Percentiles rank a stretch among this genome's conserved stretches.
These are phyloP conservation scores for Fusarium poae DNA, from an alignment of 2,329 filamentous ascomycete genomes.

Conservation along the genomic window DNA sequence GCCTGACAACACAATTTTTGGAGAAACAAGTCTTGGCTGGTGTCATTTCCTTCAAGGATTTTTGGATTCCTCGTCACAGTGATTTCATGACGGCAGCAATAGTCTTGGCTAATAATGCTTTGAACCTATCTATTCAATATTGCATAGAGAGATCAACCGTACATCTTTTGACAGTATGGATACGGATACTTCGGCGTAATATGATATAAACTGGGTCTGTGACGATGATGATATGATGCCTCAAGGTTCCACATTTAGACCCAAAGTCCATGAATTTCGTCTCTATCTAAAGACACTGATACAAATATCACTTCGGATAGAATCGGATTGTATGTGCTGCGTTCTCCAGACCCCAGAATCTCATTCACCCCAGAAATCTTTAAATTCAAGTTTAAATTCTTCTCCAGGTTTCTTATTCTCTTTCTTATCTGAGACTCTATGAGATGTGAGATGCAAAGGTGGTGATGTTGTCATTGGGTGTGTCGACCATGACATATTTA, in stretches of 20 bases:
- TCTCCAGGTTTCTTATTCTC: slow-evolving; percentile 32
- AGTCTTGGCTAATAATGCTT: neutral
- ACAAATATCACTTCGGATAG: slow-evolving; percentile 20
- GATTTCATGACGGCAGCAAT: slow-evolving; percentile 22
- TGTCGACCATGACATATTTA: neutral
- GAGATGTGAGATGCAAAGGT: slow-evolving; percentile 1
- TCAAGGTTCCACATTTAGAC: slow-evolving; percentile 29
- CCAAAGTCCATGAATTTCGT: slow-evolving; percentile 37
- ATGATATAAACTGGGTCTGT: slow-evolving; percentile 35
- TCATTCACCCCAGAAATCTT: slow-evolving; percentile 19
- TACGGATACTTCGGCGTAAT: slow-evolving; percentile 34
- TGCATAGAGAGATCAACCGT: slow-evolving; percentile 5
- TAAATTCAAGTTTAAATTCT: slow-evolving; percentile 31
- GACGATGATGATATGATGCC: slow-evolving; percentile 36
- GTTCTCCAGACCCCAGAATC: slow-evolving; percentile 40
- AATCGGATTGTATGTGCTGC: slow-evolving; percentile 8
- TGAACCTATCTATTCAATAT: neutral
- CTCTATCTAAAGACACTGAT: slow-evolving; percentile 26
- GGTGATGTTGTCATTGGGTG: slow-evolving; percentile 29
- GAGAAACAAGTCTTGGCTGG: slow-evolving; percentile 37
- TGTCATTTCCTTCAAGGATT: neutral
- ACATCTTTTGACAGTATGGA: slow-evolving; percentile 12
- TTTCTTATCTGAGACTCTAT: slow-evolving; percentile 1
- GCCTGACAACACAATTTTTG: slow-evolving; percentile 21
- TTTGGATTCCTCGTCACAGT: slow-evolving; percentile 2